These are phyloP conservation scores for Lactifluus volemus DNA, from an alignment of 768 basidiomycete species.

Conservation along the genomic window DNA sequence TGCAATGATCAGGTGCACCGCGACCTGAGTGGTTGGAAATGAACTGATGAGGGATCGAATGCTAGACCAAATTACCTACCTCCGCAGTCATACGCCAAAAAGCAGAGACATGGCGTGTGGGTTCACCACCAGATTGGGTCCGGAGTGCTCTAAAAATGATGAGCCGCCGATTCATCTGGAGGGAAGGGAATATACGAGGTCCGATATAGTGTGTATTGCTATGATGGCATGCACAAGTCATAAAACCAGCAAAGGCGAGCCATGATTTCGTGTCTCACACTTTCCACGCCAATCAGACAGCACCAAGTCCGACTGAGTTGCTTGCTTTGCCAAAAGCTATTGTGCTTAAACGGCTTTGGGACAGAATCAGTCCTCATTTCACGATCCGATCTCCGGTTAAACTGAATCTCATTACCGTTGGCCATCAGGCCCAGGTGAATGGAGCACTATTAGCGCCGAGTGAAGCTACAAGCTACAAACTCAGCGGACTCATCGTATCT, in stretches of 20 bases:
- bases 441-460: conserved; percentile 4
- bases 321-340: not conserved
- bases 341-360: not conserved
- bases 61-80: not conserved
- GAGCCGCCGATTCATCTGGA: not conserved
- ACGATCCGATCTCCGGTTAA: not conserved
- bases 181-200: not conserved
- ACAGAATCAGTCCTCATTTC: not conserved
- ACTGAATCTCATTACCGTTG: not conserved
- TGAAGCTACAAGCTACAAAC: conserved; percentile 13
- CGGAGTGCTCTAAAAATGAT: not conserved
- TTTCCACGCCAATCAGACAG: not conserved
- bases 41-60: not conserved
- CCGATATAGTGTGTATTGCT: not conserved
- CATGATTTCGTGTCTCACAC: not conserved
- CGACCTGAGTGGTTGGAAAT: not conserved
- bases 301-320: not conserved
- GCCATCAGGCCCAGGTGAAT: not conserved
- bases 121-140: not conserved
- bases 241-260: not conserved
- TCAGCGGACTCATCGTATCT: not conserved
- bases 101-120: not conserved
- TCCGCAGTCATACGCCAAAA: not conserved
- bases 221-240: not conserved
- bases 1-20: not conserved